A percentile compares a stretch with the other conserved stretches of the same genome.
phyloP scores from a whole-genome alignment of 805 yeast genomes.

The Candida corydali region DNA sequence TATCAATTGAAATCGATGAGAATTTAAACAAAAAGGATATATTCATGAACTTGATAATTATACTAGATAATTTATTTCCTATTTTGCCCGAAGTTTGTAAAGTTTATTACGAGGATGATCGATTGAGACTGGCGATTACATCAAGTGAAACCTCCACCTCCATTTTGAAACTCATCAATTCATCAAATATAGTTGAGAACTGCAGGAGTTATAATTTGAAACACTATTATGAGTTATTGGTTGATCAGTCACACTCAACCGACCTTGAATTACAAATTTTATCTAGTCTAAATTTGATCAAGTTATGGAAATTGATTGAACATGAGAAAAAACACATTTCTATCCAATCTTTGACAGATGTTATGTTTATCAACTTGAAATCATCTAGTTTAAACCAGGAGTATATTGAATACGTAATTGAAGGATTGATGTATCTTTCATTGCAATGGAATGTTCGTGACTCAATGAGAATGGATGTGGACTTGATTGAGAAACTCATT shows the following conservation, averaged over 20 bases:
- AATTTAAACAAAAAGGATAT: slow-evolving; percentile 2
- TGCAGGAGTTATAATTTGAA: slow-evolving; percentile 46
- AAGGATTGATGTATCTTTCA: slow-evolving; percentile 49
- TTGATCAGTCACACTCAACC: slow-evolving; percentile 26
- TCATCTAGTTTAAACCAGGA: slow-evolving; percentile 6
- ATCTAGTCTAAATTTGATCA: slow-evolving; percentile 47
- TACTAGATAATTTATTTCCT: slow-evolving; percentile 24
- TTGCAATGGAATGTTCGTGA: slow-evolving; percentile 30
- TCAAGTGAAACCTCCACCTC: slow-evolving; percentile 5
- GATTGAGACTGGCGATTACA: slow-evolving; percentile 15
- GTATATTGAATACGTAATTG: slow-evolving; percentile 24
- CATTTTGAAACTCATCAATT: slow-evolving; percentile 19
- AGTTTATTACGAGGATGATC: slow-evolving; percentile 18
- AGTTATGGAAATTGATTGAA: slow-evolving; percentile 52
- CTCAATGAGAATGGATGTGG: slow-evolving; percentile 31
- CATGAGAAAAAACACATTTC: slow-evolving; percentile 9
- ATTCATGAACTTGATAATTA: slow-evolving; percentile 18
- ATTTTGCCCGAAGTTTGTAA: slow-evolving; percentile 20
- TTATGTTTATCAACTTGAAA: slow-evolving; percentile 10
- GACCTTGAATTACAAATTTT: slow-evolving; percentile 21
- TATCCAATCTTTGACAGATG: slow-evolving; percentile 10
- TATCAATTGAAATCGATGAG: slow-evolving; percentile 19
- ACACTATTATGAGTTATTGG: slow-evolving; percentile 38
- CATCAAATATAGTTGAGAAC: slow-evolving; percentile 47
- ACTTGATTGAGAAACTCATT: slow-evolving; percentile 19